These are phyloP conservation scores for Butyriboletus loyo DNA, from an alignment of 768 basidiomycete genomes.

Conservation along the genomic window DNA sequence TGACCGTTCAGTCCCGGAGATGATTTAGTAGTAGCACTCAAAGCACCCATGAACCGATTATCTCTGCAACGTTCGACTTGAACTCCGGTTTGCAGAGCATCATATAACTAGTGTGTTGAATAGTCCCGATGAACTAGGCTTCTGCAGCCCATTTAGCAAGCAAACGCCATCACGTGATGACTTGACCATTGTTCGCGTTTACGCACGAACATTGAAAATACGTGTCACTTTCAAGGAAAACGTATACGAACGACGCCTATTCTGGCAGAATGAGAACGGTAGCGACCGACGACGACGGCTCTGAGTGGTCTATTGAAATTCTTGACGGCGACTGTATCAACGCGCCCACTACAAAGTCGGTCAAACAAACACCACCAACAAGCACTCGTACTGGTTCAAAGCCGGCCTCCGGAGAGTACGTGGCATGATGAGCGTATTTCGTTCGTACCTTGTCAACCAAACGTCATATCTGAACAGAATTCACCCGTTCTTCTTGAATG, in stretches of 20 bases:
- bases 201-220: neutral
- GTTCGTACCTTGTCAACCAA: constrained; percentile 8
- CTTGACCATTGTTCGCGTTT: constrained; percentile 1
- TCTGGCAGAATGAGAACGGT: constrained; percentile 14
- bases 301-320: constrained; percentile 34
- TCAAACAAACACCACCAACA: constrained; percentile 20
- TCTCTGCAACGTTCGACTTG: too few relatives aligned
- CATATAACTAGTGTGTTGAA: too few relatives aligned
- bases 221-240: neutral
- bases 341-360: constrained; percentile 6
- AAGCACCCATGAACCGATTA: too few relatives aligned
- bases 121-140: too few relatives aligned
- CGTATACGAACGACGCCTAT: constrained; percentile 1
- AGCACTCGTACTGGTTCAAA: neutral
- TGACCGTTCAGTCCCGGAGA: too few relatives aligned
- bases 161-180: constrained; percentile 21
- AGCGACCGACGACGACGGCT: constrained; percentile 13
- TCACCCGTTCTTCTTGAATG: constrained; percentile 15
- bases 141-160: too few relatives aligned
- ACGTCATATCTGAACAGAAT: constrained; percentile 9
- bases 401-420: constrained; percentile 12
- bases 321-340: constrained; percentile 20
- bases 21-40: too few relatives aligned
- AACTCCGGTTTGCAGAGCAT: too few relatives aligned
- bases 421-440: constrained; percentile 10